Percentiles rank a stretch among this genome's conserved stretches.
These are phyloP conservation scores for Pseudomonodictys pantanalensis DNA, from an alignment of 495 filamentous ascomycete species.

Conservation along the genomic window DNA sequence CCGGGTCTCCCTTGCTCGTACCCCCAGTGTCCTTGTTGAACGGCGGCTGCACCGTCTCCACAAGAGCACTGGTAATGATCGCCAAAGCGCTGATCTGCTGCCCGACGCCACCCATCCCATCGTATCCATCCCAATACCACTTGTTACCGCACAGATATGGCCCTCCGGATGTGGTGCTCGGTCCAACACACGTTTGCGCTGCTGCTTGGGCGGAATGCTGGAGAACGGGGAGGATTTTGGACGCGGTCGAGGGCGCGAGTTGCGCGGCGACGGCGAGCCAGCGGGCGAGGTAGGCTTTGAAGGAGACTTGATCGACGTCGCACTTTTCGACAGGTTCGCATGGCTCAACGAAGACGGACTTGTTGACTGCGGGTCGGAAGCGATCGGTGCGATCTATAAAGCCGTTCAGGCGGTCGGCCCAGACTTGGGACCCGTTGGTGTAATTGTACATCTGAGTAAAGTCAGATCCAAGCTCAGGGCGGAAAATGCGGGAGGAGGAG, in stretches of 20 bases:
- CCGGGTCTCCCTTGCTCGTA: conserved; percentile 68
- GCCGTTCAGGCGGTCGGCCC: conserved; percentile 4
- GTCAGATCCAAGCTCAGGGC: conserved; percentile 1
- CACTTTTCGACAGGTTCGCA: conserved; percentile 16
- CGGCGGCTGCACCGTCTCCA: conserved; percentile 49
- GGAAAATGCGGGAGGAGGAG: not conserved
- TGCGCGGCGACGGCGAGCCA: conserved; percentile 16
- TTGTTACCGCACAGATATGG: conserved; percentile 60
- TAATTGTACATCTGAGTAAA: conserved; percentile 36
- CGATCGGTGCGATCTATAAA: conserved; percentile 47
- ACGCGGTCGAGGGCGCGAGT: conserved; percentile 20
- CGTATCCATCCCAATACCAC: conserved; percentile 56
- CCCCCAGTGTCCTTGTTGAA: conserved; percentile 68
- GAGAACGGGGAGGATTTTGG: conserved; percentile 54
- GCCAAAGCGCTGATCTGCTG: conserved; percentile 71
- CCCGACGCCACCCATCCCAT: conserved; percentile 47
- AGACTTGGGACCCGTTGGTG: conserved; percentile 43
- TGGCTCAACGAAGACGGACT: conserved; percentile 9
- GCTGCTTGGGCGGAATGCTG: conserved; percentile 52
- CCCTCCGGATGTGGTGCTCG: conserved; percentile 57
- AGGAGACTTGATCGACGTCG: conserved; percentile 22
- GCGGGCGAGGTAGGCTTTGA: conserved; percentile 22
- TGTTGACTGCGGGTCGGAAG: not conserved
- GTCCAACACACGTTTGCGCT: conserved; percentile 45
- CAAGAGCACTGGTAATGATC: conserved; percentile 50